These are phyloP conservation scores for Aspergillus tanneri DNA, from an alignment of 2,329 filamentous ascomycete genomes.

Conservation along the genomic window DNA sequence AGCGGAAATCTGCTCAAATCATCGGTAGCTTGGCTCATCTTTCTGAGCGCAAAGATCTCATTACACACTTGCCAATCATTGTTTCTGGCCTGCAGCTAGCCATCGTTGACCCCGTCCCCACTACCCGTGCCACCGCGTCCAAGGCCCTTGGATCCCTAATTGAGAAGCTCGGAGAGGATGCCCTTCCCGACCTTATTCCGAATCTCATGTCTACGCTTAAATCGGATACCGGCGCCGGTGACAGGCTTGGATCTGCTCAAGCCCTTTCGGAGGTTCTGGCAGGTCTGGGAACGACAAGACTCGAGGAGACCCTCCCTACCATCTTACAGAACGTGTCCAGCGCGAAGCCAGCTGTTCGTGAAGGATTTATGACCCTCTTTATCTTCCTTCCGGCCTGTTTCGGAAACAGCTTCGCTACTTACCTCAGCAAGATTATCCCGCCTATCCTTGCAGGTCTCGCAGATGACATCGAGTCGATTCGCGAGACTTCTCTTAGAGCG, in stretches of 20 bases:
- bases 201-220: constrained; percentile 97
- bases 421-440: constrained; percentile 92
- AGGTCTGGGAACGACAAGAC: constrained; percentile 82
- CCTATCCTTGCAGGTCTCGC: constrained; percentile 91
- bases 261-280: constrained; percentile 95
- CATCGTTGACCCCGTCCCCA: constrained; percentile 92
- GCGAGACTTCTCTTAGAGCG: constrained; percentile 91
- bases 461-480: constrained; percentile 93
- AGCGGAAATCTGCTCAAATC: constrained; percentile 93
- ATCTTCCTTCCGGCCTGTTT: constrained; percentile 99
- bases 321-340: constrained; percentile 96
- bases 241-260: constrained; percentile 92
- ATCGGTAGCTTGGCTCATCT: constrained; percentile 97
- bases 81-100: constrained; percentile 86
- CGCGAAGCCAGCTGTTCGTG: constrained; percentile 82
- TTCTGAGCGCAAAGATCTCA: constrained; percentile 91
- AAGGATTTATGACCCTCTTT: constrained; percentile 99
- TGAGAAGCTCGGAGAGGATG: constrained; percentile 96
- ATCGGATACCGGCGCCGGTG: constrained; percentile 92
- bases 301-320: constrained; percentile 94
- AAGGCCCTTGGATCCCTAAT: constrained; percentile 95
- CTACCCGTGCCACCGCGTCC: constrained; percentile 91
- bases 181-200: constrained; percentile 93
- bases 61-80: constrained; percentile 85
- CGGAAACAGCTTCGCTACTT: constrained; percentile 96